Evolutionary conservation across 441 rosid genomes (phyloP), one percentile per base, ranked within the genome.

Genomic region (Brassica hybrid): DNA sequence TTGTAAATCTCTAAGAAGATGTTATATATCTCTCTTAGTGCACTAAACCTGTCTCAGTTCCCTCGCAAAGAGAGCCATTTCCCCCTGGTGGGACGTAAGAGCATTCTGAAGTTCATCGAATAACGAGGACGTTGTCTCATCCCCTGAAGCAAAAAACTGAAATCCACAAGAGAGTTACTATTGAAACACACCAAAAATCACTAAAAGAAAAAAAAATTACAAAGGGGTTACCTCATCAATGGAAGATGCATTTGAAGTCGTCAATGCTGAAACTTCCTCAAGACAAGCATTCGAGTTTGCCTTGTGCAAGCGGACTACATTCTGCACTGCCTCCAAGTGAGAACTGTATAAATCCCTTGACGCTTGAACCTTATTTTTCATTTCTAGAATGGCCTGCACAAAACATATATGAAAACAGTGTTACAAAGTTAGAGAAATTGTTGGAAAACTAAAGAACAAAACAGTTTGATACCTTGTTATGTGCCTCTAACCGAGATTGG

Each of bases 231-330:
- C 99, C 82, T 92, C 96, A 71, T 88, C 89, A 63, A 92, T 69
- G 67, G 91, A 88, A 25, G 77, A 73, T 68, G 84, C 83, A 86
- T 80, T 83, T 17, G 93, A 83, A 83, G 89, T 87, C 71, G 88
- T 84, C 73, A 85, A 71, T 52, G 83, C 79, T 69, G 90, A 88
- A 65, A 94, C 88, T 73, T 91, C 94, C 67, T 92, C 97, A 67
- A 94, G 86, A 76, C 82, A 75, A 75, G 94, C 94, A 83, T 84
- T 87, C 43, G 93, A 86, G 84, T 85, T 83, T 56, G 98, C 96
- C 78, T 92, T 94, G 86, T 94, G 96, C 87, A 91, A 86, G 38
- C 89, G 89, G 57, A 91, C 98, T 76, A 96, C 94, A 79, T 94
- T 96, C 82, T 96, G 98, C 82, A 94, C 76, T 36, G 88, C 96